phyloP scores from a whole-genome alignment of 2,329 filamentous ascomycete species.

The Emergomyces orientalis region DNA sequence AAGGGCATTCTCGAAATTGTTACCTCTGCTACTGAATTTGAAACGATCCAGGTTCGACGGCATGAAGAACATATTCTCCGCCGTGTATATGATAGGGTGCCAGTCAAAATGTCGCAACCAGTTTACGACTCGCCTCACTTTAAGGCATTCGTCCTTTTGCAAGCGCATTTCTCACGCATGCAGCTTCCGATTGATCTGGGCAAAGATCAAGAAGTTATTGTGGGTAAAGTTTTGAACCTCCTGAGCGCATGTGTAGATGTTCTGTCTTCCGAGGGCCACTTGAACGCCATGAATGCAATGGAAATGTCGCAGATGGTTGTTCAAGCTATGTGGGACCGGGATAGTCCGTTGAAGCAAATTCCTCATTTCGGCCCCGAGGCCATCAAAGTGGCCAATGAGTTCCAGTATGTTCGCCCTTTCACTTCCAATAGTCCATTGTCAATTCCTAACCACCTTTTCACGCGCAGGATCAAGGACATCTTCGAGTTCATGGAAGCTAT shows the following conservation, averaged over 20 bases:
- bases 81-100: conserved; percentile 86
- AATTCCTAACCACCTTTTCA: conserved; percentile 21
- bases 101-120: conserved; percentile 85
- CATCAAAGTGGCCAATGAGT: conserved; percentile 71
- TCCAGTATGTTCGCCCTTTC: conserved; percentile 48
- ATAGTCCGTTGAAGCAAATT: conserved; percentile 94
- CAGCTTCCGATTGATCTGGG: conserved; percentile 89
- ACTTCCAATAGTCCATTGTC: conserved; percentile 5
- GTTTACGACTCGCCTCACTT: conserved; percentile 87
- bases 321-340: conserved; percentile 97
- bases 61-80: conserved; percentile 83
- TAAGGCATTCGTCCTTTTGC: conserved; percentile 93
- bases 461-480: conserved; percentile 72
- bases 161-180: conserved; percentile 96
- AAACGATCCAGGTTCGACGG: conserved; percentile 83
- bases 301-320: conserved; percentile 99
- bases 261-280: conserved; percentile 84
- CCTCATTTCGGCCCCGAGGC: conserved; percentile 82
- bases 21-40: conserved; percentile 93
- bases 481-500: conserved; percentile 99
- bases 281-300: conserved; percentile 98
- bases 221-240: conserved; percentile 76
- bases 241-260: conserved; percentile 91
- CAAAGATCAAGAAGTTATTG: conserved; percentile 85
- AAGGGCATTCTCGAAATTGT: conserved; percentile 97